Percentiles rank a stretch among this genome's conserved stretches.
phyloP scores from a whole-genome alignment of 2,329 filamentous ascomycete genomes.

The Verruconis gallopava region DNA sequence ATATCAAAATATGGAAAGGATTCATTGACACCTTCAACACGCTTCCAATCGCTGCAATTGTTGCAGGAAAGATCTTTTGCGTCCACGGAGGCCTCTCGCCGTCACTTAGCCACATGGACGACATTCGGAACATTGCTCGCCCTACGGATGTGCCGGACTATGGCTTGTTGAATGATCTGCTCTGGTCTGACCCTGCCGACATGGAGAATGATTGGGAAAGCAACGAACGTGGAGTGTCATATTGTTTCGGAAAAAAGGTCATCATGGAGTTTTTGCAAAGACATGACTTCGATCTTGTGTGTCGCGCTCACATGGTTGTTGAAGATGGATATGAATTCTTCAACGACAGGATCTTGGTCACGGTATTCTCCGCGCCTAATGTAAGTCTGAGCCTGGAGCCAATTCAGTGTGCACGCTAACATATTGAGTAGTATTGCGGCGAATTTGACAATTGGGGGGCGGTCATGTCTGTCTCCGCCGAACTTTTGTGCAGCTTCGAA shows the following conservation, averaged over 20 bases:
- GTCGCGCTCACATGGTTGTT: conserved; percentile 96
- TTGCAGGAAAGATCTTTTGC: conserved; percentile 94
- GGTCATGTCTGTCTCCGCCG: conserved; percentile 92
- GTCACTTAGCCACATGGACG: conserved; percentile 90
- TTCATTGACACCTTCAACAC: conserved; percentile 96
- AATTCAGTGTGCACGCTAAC: not conserved
- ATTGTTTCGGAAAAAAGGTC: conserved; percentile 96
- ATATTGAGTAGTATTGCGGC: conserved; percentile 66
- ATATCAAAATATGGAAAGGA: conserved; percentile 96
- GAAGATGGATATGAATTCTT: conserved; percentile 99
- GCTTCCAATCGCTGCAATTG: conserved; percentile 88
- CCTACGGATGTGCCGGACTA: conserved; percentile 97
- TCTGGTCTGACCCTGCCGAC: conserved; percentile 96
- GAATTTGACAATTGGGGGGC: conserved; percentile 99
- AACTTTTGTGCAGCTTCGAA: conserved; percentile 93
- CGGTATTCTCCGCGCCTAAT: conserved; percentile 94
- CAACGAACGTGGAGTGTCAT: conserved; percentile 92
- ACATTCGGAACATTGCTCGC: conserved; percentile 88
- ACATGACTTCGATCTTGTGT: conserved; percentile 95
- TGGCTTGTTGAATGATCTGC: conserved; percentile 81
- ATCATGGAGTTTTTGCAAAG: conserved; percentile 90
- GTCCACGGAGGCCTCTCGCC: conserved; percentile 92
- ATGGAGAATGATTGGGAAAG: conserved; percentile 98
- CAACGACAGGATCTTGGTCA: conserved; percentile 85
- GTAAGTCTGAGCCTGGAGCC: conserved; percentile 52